Base-by-base conservation (phyloP, 163 green algal genomes). In the Prototheca wickerhamii region DNA sequence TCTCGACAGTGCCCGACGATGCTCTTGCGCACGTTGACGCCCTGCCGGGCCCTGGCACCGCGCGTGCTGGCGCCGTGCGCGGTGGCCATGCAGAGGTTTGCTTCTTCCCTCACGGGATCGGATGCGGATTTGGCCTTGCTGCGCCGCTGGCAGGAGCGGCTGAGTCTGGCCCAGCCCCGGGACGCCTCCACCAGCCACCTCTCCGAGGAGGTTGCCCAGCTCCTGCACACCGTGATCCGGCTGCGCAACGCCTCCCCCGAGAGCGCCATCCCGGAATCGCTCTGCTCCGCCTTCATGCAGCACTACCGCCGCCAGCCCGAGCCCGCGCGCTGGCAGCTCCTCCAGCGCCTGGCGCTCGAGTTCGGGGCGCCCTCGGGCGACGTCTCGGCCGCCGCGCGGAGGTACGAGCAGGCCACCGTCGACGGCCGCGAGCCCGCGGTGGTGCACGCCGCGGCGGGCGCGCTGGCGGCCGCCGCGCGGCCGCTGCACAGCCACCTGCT, bases 401-500 rank as follows among this genome's bases (percentile, higher is more conserved):
- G 32, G 26, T 35, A 46, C 25, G 32, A 6, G 1, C 44, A 21
- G 28, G 56, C 29, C 6, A 7, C 49, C 20, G 52, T 61, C 4
- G 23, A 18, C 26, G 23, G 61, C 12, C 3, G 35, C 43, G 61
- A 52, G 4, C 46, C 46, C 17, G 56, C 63, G 8, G 31, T 51
- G 30, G 34, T 42, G 33, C 61, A 73, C 10, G 54, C 61, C 23
- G 57, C 67, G 20, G 40, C 67, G 0, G 34, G 35, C 35, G 50
- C 32, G 28, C 33, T 77, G 17, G 31, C 63, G 61, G 21, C 58
- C 18, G 58, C 64, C 8, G 49, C 49, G 8, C 62, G 69, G 31
- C 76, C 76, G 21, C 53, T 78, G 43, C 81, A 74, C 28, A 29
- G 30, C 2, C 68, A 49, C 52, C 58, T 82, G 18, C 75, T 78